Base-by-base conservation (phyloP, 305 asterid genomes). In the Solanum chacoense region DNA sequence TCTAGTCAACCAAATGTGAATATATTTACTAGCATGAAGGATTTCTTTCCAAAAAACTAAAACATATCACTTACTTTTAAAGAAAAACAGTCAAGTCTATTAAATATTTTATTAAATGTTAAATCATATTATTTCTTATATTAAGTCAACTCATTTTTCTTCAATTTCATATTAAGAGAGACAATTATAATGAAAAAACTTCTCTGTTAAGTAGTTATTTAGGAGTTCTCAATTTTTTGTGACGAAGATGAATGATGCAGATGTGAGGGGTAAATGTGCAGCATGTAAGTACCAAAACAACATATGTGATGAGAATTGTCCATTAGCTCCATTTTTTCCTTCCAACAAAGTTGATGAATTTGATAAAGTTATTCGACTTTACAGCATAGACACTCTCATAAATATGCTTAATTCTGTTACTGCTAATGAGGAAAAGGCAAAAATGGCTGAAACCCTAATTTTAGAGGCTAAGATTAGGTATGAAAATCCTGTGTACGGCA, bases 401-500 rank as follows among this genome's bases (percentile, higher is more conserved):
- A 74, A 34, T 2, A 42, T 42, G 50, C 14, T 40, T 40, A 40
- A 40, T 40, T 40, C 2, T 40, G 50, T 40, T 38, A 10, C 13
- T 38, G 13, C 13, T 38, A 38, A 10, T 38, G 45, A 38, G 13
- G 34, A 35, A 32, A 89, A 69, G 26, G 34, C 24, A 1, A 34
- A 37, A 28, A 74, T 76, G 7, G 80, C n/a, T 2, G 81, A 87
- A 11, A 55, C 35, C 20, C 13, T 90, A 8, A 69, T 87, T 2
- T 3, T 28, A 20, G 91, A 90, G 67, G 91, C 92, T 3, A 83
- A 55, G 2, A 73, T 89, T 1, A 84, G 92, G 88, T 38, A 5
- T 28, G 88, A 89, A 16, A 55, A 89, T 59, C 91, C 90, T 6
- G 90, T 90, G 40, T 38, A 45, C 6, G 91, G 88, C 3, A 31